Conservation (phyloP, 371 early-diverging fungal species). For the Apophysomyces ossiformis region DNA sequence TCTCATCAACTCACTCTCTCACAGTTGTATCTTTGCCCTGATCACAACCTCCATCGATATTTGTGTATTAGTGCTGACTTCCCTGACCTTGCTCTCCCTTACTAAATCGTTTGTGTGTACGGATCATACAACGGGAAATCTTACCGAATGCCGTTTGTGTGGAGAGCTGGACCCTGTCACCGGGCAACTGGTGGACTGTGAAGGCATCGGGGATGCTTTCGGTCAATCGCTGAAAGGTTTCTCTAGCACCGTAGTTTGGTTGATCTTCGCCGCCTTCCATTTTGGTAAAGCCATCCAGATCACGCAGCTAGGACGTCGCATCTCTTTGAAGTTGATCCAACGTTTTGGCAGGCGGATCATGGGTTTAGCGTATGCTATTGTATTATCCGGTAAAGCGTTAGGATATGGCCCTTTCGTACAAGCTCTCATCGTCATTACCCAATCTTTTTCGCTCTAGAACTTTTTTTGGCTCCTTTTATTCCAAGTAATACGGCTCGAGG, state of each 20-base stretch:
- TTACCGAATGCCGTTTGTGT: constrained; percentile 61
- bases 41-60: constrained; percentile 62
- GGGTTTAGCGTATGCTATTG: constrained; percentile 67
- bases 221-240: constrained; percentile 62
- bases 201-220: constrained; percentile 61
- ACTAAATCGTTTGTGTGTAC: constrained; percentile 65
- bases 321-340: constrained; percentile 59
- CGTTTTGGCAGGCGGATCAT: constrained; percentile 58
- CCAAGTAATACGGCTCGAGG: constrained; percentile 80
- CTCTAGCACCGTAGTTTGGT: constrained; percentile 66
- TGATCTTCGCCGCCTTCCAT: constrained; percentile 76
- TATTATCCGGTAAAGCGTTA: constrained; percentile 46
- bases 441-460: constrained; percentile 45
- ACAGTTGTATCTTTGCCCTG: constrained; percentile 63
- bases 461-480: constrained; percentile 70
- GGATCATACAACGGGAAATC: constrained; percentile 48
- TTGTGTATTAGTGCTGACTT: constrained; percentile 58
- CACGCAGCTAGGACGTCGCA: constrained; percentile 61
- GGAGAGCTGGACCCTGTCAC: constrained; percentile 37
- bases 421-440: background rate
- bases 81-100: constrained; percentile 54
- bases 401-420: background rate
- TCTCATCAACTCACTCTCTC: constrained; percentile 17
- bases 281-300: constrained; percentile 69
- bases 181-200: constrained; percentile 47